phyloP scores from a whole-genome alignment of 352 stramenopile genomes.

The Aphanomyces invadans region DNA sequence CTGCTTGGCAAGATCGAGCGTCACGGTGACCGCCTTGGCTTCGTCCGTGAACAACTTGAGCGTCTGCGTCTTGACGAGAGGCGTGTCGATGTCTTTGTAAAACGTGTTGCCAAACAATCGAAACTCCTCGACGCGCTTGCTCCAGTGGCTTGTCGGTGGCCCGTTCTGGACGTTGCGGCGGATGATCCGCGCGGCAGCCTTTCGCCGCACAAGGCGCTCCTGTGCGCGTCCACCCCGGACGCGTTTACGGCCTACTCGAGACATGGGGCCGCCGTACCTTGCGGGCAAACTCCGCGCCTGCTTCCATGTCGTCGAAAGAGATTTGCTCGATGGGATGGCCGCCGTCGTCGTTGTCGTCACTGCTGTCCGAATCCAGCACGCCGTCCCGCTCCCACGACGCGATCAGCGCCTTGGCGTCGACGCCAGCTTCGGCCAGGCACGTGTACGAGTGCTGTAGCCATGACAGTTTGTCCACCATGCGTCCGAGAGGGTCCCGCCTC shows the following conservation, averaged over 20 bases:
- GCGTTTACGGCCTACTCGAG: no score
- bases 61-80: background rate
- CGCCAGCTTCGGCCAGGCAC: background rate
- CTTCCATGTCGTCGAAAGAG: constrained; percentile 9
- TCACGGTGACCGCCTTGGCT: background rate
- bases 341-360: constrained; percentile 1
- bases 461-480: constrained; percentile 18
- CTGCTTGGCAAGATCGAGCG: no score
- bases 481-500: constrained; percentile 3
- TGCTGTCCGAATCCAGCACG: background rate
- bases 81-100: constrained; percentile 22
- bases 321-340: background rate
- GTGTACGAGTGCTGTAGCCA: constrained; percentile 19
- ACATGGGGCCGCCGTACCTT: background rate
- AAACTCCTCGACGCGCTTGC: constrained; percentile 8
- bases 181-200: constrained; percentile 2
- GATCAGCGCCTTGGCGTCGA: constrained; percentile 16
- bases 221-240: no score
- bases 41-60: background rate
- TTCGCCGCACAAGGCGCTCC: background rate
- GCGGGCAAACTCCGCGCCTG: background rate
- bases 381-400: constrained; percentile 1
- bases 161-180: background rate
- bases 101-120: constrained; percentile 19
- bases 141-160: background rate